These are phyloP conservation scores for Phytophthora boehmeriae DNA, from an alignment of 352 stramenopile genomes.

Conservation along the genomic window DNA sequence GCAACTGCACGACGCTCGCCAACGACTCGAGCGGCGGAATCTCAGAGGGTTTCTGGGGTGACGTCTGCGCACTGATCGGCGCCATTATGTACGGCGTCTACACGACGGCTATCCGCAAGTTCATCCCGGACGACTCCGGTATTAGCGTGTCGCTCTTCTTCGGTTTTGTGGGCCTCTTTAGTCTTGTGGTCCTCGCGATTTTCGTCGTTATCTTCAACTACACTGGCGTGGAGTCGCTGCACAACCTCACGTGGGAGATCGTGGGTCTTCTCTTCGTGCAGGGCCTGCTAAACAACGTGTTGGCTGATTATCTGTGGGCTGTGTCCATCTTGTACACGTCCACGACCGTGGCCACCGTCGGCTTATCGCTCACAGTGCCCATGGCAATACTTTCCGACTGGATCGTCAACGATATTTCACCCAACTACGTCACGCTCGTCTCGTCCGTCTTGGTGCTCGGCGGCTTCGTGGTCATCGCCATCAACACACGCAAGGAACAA, in stretches of 20 bases:
- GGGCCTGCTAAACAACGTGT: constrained; percentile 95
- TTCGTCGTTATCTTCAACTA: constrained; percentile 79
- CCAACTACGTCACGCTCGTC: constrained; percentile 55
- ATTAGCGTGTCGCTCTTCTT: constrained; percentile 95
- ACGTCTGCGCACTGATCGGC: constrained; percentile 69
- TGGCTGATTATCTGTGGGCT: constrained; percentile 97
- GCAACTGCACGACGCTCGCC: constrained; percentile 88
- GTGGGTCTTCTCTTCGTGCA: constrained; percentile 88
- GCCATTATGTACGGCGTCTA: constrained; percentile 96
- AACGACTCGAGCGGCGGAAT: constrained; percentile 61
- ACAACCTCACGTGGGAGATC: constrained; percentile 75
- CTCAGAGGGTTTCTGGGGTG: constrained; percentile 56
- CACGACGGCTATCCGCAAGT: constrained; percentile 85
- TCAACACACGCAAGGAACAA: constrained; percentile 42
- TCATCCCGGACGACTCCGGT: constrained; percentile 80
- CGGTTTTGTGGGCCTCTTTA: constrained; percentile 96
- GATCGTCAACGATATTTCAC: constrained; percentile 62
- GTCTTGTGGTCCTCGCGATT: constrained; percentile 93
- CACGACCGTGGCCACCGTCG: constrained; percentile 96
- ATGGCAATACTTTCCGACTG: constrained; percentile 94
- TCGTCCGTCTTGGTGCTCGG: constrained; percentile 73
- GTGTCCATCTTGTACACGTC: constrained; percentile 94
- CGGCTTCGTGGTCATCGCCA: constrained; percentile 74
- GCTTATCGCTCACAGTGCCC: constrained; percentile 96
- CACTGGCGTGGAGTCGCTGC: constrained; percentile 71